These are phyloP conservation scores for Paracoccidioides brasiliensis DNA, from an alignment of 2,329 filamentous ascomycete species.

Conservation along the genomic window DNA sequence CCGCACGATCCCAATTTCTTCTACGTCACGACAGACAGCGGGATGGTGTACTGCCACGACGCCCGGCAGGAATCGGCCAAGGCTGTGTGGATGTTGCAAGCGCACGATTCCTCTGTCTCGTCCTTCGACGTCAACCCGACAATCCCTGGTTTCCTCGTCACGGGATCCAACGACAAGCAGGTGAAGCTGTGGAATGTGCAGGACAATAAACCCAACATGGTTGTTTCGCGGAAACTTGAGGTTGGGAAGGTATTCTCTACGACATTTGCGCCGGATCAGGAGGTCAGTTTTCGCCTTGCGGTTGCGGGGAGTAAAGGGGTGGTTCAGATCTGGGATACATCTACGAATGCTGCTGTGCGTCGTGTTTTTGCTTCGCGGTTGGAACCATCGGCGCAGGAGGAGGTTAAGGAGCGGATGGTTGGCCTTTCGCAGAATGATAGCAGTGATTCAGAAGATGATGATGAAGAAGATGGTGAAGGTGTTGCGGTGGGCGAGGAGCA, in stretches of 20 bases:
- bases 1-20: conserved; percentile 87
- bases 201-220: conserved; percentile 68
- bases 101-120: conserved; percentile 83
- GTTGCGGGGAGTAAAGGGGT: conserved; percentile 90
- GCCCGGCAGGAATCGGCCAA: conserved; percentile 60
- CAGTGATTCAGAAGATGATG: conserved; percentile 51
- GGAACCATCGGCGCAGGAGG: conserved; percentile 13
- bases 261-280: conserved; percentile 74
- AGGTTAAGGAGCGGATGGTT: conserved; percentile 62
- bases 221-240: conserved; percentile 80
- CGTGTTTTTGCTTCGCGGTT: conserved; percentile 64
- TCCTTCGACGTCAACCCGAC: conserved; percentile 83
- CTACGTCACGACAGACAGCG: conserved; percentile 86
- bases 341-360: conserved; percentile 79
- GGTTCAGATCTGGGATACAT: conserved; percentile 92
- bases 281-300: conserved; percentile 82
- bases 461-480: conserved; percentile 41
- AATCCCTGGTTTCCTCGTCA: conserved; percentile 86
- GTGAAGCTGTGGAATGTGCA: conserved; percentile 96
- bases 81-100: conserved; percentile 86
- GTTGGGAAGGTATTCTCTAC: conserved; percentile 92
- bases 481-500: conserved; percentile 35
- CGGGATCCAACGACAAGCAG: conserved; percentile 83
- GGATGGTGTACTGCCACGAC: conserved; percentile 86
- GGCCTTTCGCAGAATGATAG: conserved; percentile 54